A percentile compares a stretch with the other conserved stretches of the same genome.
phyloP scores from a whole-genome alignment of 163 green algal species.

The Smithsoniella earleae region DNA sequence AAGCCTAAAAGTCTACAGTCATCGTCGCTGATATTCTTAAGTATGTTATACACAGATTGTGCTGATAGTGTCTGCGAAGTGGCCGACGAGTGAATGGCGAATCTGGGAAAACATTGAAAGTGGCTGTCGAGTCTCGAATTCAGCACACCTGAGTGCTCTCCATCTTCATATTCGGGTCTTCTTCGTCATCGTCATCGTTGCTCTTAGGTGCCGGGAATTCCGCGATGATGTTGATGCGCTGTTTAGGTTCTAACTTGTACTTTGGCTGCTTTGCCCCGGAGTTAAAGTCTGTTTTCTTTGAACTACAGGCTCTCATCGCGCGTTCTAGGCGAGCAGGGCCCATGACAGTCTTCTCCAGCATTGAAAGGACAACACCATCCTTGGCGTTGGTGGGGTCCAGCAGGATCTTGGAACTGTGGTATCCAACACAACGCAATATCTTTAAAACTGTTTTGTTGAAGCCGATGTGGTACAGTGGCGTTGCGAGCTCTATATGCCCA shows the following conservation, averaged over 20 bases:
- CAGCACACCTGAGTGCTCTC: slow-evolving; percentile 72
- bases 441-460: slow-evolving; percentile 92
- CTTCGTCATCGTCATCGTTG: slow-evolving; percentile 51
- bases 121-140: not conserved
- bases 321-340: slow-evolving; percentile 22
- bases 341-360: slow-evolving; percentile 20
- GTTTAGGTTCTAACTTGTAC: slow-evolving; percentile 62
- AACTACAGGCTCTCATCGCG: slow-evolving; percentile 13
- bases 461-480: slow-evolving; percentile 90
- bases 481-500: slow-evolving; percentile 87
- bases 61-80: slow-evolving; percentile 68
- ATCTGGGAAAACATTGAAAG: not conserved
- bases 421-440: slow-evolving; percentile 89
- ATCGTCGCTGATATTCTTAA: slow-evolving; percentile 84
- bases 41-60: slow-evolving; percentile 70
- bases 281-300: slow-evolving; percentile 20
- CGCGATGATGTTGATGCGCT: slow-evolving; percentile 76
- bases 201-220: slow-evolving; percentile 78
- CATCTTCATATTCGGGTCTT: slow-evolving; percentile 43
- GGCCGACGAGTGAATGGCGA: not conserved
- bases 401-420: slow-evolving; percentile 80
- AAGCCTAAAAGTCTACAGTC: slow-evolving; percentile 85
- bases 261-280: slow-evolving; percentile 57
- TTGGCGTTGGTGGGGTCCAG: slow-evolving; percentile 42
- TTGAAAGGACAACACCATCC: not conserved